Conservation (phyloP, 2,329 filamentous ascomycete species). For the Penicillium aurantiogriseum region DNA sequence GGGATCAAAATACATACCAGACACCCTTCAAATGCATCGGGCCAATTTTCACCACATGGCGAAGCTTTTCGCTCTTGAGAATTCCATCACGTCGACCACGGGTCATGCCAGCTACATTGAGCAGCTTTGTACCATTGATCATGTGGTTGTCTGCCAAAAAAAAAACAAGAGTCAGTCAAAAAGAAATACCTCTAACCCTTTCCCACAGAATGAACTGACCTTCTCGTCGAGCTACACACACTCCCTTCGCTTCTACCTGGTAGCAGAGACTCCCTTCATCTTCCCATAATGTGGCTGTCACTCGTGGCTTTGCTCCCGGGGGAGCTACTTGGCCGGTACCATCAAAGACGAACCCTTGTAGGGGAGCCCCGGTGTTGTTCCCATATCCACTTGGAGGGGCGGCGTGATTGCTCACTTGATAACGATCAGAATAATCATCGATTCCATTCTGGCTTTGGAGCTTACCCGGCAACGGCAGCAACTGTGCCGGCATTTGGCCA, state of each 20-base stretch:
- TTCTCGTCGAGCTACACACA: slow-evolving; percentile 92
- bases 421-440: slow-evolving; percentile 9
- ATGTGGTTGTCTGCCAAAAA: slow-evolving; percentile 81
- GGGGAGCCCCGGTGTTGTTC: slow-evolving; percentile 39
- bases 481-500: slow-evolving; percentile 63
- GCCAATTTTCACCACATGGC: slow-evolving; percentile 97
- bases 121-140: slow-evolving; percentile 96
- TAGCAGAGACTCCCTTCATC: slow-evolving; percentile 97
- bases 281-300: slow-evolving; percentile 96
- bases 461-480: slow-evolving; percentile 63
- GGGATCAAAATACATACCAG: slow-evolving; percentile 63
- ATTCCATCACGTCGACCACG: slow-evolving; percentile 92
- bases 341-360: slow-evolving; percentile 62
- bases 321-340: slow-evolving; percentile 90
- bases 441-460: background rate
- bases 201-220: slow-evolving; percentile 53
- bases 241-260: slow-evolving; percentile 92
- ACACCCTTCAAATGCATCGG: slow-evolving; percentile 99
- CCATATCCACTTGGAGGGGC: slow-evolving; percentile 39
- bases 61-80: slow-evolving; percentile 93
- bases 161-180: background rate
- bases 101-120: slow-evolving; percentile 98
- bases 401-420: slow-evolving; percentile 39
- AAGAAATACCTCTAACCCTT: background rate
- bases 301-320: slow-evolving; percentile 90